phyloP scores from a whole-genome alignment of 176 grass and related monocot genomes.

The Alopecurus myosuroides region DNA sequence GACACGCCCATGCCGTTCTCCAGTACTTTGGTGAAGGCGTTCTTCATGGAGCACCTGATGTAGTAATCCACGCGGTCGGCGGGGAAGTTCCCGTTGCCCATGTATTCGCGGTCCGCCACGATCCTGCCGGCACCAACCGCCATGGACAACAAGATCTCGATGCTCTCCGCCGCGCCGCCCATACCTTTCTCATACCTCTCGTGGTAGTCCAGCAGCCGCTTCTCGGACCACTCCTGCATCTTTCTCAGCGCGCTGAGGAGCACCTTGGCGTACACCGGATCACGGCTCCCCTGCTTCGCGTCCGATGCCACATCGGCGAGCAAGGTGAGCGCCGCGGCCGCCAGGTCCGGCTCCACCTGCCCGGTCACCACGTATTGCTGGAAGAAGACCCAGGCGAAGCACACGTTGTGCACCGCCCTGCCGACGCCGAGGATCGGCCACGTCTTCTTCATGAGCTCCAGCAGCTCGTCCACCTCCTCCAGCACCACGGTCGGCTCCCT shows the following conservation, averaged over 20 bases:
- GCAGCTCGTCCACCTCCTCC: constrained; percentile 89
- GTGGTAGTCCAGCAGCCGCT: constrained; percentile 73
- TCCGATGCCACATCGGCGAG: constrained; percentile 70
- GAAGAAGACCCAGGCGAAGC: constrained; percentile 76
- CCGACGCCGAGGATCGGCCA: constrained; percentile 67
- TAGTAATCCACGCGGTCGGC: constrained; percentile 62
- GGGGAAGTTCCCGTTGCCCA: constrained; percentile 10
- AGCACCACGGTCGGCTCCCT: constrained; percentile 64
- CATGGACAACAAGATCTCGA: constrained; percentile 69
- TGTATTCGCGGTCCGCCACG: constrained; percentile 31
- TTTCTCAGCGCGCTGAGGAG: constrained; percentile 43
- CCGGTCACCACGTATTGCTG: constrained; percentile 76
- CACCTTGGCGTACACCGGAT: constrained; percentile 52
- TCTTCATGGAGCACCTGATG: constrained; percentile 77
- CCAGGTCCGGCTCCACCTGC: constrained; percentile 76
- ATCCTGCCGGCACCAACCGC: constrained; percentile 55
- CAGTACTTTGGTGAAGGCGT: constrained; percentile 78
- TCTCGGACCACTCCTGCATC: constrained; percentile 94
- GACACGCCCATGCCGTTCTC: constrained; percentile 48
- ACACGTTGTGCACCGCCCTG: constrained; percentile 60
- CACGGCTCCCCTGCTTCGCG: constrained; percentile 42
- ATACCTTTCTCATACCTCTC: constrained; percentile 50
- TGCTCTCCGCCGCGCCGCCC: constrained; percentile 23
- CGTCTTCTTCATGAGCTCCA: constrained; percentile 93
- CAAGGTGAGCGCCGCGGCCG: constrained; percentile 49